phyloP scores from a whole-genome alignment of 2,329 filamentous ascomycete species.

The Claviceps citrina region DNA sequence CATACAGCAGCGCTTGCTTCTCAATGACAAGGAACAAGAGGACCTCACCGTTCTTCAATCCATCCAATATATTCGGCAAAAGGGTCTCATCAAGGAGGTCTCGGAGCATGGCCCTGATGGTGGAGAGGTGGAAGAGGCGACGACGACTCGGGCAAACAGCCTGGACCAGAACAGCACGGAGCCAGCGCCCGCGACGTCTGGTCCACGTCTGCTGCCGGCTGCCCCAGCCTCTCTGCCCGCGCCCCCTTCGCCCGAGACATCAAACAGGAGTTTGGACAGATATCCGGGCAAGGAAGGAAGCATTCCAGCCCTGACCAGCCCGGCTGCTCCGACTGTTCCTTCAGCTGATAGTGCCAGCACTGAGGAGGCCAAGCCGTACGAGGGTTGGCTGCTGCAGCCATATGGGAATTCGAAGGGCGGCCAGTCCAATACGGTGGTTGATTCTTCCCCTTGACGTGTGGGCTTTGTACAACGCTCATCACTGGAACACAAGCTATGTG shows the following conservation, averaged over 20 bases:
- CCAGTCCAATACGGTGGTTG: slow-evolving; percentile 18
- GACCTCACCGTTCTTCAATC: slow-evolving; percentile 50
- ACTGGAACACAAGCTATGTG: not conserved
- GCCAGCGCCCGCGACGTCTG: slow-evolving; percentile 7
- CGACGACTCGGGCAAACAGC: slow-evolving; percentile 9
- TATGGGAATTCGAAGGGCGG: slow-evolving; percentile 20
- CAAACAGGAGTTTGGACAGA: too few species aligned
- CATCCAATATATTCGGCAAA: slow-evolving; percentile 48
- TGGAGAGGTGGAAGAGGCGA: slow-evolving; percentile 6
- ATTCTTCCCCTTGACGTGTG: slow-evolving; percentile 11
- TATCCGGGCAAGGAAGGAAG: not conserved
- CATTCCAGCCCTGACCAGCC: slow-evolving; percentile 14
- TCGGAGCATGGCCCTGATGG: slow-evolving; percentile 7
- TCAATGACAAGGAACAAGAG: slow-evolving; percentile 55
- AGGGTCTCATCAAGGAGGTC: slow-evolving; percentile 31
- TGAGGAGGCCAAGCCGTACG: slow-evolving; percentile 19
- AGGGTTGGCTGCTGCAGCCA: slow-evolving; percentile 23
- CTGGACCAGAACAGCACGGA: slow-evolving; percentile 1
- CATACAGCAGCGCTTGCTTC: slow-evolving; percentile 46
- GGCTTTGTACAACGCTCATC: not conserved
- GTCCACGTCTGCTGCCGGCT: slow-evolving; percentile 21
- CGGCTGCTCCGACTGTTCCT: slow-evolving; percentile 16
- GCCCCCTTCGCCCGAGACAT: slow-evolving; percentile 18
- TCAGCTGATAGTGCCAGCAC: slow-evolving; percentile 18
- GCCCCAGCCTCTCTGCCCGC: slow-evolving; percentile 23